Evolutionary conservation across 371 early-diverging fungal species (phyloP).

Genomic region (Mucor velutinosus): DNA sequence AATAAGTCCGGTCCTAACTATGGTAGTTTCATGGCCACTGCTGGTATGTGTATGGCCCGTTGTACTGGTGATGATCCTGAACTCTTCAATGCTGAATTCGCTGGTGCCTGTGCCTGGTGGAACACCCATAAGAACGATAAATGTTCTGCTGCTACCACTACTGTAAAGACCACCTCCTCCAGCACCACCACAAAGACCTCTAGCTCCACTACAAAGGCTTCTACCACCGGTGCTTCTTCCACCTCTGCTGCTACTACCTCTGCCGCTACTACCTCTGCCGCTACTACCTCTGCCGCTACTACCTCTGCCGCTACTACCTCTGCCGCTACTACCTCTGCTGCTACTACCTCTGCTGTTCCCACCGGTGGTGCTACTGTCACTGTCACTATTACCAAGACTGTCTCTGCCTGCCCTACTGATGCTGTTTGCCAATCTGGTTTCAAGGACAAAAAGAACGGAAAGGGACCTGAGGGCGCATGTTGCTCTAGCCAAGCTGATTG

Average conservation of each 20-base stretch:
- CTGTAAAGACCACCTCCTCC: conserved; percentile 2
- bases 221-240: background rate
- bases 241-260: background rate
- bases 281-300: background rate
- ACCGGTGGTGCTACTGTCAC: background rate
- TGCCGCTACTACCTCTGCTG: background rate
- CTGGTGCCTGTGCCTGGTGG: conserved; percentile 32
- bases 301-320: background rate
- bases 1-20: conserved; percentile 31
- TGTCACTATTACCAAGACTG: conserved; percentile 6
- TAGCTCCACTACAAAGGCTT: background rate
- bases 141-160: conserved; percentile 11
- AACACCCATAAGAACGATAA: conserved; percentile 18
- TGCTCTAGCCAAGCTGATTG: conserved; percentile 12
- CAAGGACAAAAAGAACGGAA: conserved; percentile 7
- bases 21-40: conserved; percentile 36
- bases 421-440: conserved; percentile 7
- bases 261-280: background rate
- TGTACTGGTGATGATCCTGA: conserved; percentile 29
- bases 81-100: conserved; percentile 23
- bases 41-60: conserved; percentile 41
- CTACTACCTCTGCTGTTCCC: background rate
- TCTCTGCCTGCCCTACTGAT: conserved; percentile 1
- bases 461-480: conserved; percentile 3
- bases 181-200: conserved; percentile 2